Percentiles rank a stretch among this genome's conserved stretches.
These are phyloP conservation scores for Phytopythium boreale DNA, from an alignment of 352 stramenopile species.

Conservation along the genomic window DNA sequence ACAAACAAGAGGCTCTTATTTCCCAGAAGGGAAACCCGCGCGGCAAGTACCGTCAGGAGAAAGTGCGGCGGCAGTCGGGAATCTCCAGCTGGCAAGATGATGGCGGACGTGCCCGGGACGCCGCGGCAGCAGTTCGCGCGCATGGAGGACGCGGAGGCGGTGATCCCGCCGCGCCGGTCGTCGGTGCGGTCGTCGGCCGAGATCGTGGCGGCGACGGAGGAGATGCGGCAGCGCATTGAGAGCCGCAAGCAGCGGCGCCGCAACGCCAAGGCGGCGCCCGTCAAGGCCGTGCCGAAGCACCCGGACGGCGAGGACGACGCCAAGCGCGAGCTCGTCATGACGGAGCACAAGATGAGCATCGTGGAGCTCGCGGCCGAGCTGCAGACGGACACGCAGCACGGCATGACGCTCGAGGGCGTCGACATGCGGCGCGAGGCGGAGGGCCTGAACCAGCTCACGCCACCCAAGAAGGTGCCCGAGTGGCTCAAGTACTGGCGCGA, in stretches of 20 bases:
- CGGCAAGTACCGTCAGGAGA: neutral
- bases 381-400: slow-evolving; percentile 33
- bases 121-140: slow-evolving; percentile 30
- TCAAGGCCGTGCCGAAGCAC: neutral
- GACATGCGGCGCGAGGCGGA: slow-evolving; percentile 46
- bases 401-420: slow-evolving; percentile 45
- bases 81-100: slow-evolving; percentile 7
- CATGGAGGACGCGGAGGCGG: slow-evolving; percentile 27
- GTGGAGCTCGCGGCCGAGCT: slow-evolving; percentile 42
- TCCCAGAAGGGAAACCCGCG: too few relatives aligned
- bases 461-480: slow-evolving; percentile 48
- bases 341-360: slow-evolving; percentile 51
- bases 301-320: slow-evolving; percentile 11
- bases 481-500: slow-evolving; percentile 58
- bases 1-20: neutral
- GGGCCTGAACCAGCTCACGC: slow-evolving; percentile 48
- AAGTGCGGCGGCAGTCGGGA: neutral
- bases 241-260: slow-evolving; percentile 34
- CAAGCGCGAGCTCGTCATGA: slow-evolving; percentile 48
- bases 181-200: slow-evolving; percentile 50
- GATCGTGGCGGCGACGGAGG: slow-evolving; percentile 46
- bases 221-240: slow-evolving; percentile 60
- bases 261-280: slow-evolving; percentile 15
- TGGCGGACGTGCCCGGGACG: slow-evolving; percentile 21
- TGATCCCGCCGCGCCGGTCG: slow-evolving; percentile 19